A percentile compares a stretch with the other conserved stretches of the same genome.
Evolutionary conservation across 805 yeast genomes (phyloP).

Genomic region (Diddensiella transvaalensis): DNA sequence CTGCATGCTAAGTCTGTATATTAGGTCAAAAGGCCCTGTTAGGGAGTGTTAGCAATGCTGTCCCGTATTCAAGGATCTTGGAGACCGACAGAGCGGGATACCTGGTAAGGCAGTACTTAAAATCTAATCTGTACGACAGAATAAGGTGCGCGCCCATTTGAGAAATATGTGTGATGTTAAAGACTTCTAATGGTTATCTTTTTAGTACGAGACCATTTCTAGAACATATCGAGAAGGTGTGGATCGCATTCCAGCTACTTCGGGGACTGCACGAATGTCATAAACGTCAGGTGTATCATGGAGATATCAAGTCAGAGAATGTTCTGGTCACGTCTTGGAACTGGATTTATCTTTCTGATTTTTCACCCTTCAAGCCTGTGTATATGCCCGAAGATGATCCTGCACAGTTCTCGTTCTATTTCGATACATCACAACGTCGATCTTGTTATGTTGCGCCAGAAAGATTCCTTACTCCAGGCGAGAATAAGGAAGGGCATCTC

Average conservation of each 20-base stretch:
- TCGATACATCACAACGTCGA: slow-evolving; percentile 84
- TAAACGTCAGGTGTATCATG: slow-evolving; percentile 61
- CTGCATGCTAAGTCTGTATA: background rate
- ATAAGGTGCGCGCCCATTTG: no score
- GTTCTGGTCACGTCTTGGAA: slow-evolving; percentile 83
- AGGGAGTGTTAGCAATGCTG: slow-evolving; percentile 52
- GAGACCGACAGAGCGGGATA: slow-evolving; percentile 94
- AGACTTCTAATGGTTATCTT: no score
- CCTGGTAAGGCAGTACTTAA: slow-evolving; percentile 74
- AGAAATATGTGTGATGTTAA: no score
- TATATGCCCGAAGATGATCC: slow-evolving; percentile 91
- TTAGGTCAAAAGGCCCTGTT: slow-evolving; percentile 37
- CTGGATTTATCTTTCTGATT: slow-evolving; percentile 80
- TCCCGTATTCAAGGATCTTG: slow-evolving; percentile 68
- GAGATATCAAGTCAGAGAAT: slow-evolving; percentile 91
- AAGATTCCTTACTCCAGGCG: slow-evolving; percentile 49
- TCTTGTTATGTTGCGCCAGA: slow-evolving; percentile 94
- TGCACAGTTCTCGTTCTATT: slow-evolving; percentile 83
- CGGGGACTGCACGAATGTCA: slow-evolving; percentile 65
- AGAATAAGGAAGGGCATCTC: slow-evolving; percentile 35
- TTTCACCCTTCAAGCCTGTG: slow-evolving; percentile 80
- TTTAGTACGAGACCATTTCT: slow-evolving; percentile 79
- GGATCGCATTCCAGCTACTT: slow-evolving; percentile 79
- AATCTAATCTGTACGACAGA: slow-evolving; percentile 82
- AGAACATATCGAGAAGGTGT: slow-evolving; percentile 72